Evolutionary conservation across 2,329 filamentous ascomycete genomes (phyloP).

Genomic region (Neopestalotiopsis sp.): DNA sequence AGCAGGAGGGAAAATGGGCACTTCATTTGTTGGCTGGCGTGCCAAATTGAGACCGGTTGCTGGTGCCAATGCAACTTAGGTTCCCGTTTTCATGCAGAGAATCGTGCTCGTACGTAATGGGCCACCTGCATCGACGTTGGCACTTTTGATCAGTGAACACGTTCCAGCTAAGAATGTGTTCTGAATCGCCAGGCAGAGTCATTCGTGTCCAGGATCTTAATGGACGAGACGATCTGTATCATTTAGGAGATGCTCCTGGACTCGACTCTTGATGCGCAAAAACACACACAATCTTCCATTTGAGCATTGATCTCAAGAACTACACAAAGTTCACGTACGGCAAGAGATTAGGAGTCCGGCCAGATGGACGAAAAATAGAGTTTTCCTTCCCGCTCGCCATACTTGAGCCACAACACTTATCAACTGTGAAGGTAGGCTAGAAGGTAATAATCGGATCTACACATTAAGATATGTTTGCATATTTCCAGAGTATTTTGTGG

Average conservation of each 20-base stretch:
- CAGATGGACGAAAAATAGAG: neutral
- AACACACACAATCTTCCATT: neutral
- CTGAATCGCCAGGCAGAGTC: neutral
- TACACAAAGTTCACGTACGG: too few relatives aligned
- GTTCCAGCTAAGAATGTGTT: neutral
- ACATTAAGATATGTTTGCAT: neutral
- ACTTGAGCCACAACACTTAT: neutral
- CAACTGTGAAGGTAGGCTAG: neutral
- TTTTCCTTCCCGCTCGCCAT: neutral
- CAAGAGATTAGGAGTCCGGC: neutral
- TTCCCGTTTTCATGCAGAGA: neutral
- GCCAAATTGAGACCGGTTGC: neutral
- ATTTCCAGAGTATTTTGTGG: neutral
- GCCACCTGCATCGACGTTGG: neutral
- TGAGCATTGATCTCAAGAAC: neutral
- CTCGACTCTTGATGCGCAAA: neutral
- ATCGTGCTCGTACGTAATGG: neutral
- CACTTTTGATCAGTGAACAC: neutral
- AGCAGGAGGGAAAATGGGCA: neutral
- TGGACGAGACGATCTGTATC: too few relatives aligned
- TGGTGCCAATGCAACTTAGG: constrained; percentile 2
- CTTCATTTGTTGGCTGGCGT: neutral
- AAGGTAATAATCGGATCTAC: too few relatives aligned
- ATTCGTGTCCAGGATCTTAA: neutral
- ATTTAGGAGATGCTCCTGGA: neutral